A percentile compares a stretch with the other conserved stretches of the same genome.
Evolutionary conservation across 768 basidiomycete species (phyloP).

Genomic region (Boletellus ananiceps): DNA sequence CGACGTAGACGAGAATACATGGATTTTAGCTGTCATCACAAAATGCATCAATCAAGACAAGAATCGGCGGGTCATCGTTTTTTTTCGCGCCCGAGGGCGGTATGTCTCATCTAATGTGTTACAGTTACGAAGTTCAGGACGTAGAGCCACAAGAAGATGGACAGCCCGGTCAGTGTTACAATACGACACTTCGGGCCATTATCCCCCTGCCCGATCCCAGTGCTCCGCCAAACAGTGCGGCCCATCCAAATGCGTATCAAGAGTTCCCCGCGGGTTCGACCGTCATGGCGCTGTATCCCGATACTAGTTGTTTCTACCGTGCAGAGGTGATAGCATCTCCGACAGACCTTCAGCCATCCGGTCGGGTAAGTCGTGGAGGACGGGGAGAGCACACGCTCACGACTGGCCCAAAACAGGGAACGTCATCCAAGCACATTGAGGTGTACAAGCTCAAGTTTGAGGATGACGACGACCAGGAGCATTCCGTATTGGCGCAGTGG

Average conservation of each 20-base stretch:
- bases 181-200: slow-evolving; percentile 63
- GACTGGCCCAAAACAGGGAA: slow-evolving; percentile 15
- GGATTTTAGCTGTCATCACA: slow-evolving; percentile 78
- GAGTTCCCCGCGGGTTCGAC: slow-evolving; percentile 67
- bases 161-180: slow-evolving; percentile 64
- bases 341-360: slow-evolving; percentile 34
- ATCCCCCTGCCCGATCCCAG: slow-evolving; percentile 78
- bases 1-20: slow-evolving; percentile 47
- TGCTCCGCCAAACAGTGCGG: slow-evolving; percentile 50
- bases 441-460: slow-evolving; percentile 82
- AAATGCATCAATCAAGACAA: slow-evolving; percentile 69
- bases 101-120: neutral
- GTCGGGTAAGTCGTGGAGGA: slow-evolving; percentile 34
- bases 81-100: neutral
- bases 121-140: slow-evolving; percentile 83
- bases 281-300: slow-evolving; percentile 86
- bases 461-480: slow-evolving; percentile 83
- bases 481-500: slow-evolving; percentile 68
- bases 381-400: slow-evolving; percentile 8
- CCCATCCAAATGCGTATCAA: slow-evolving; percentile 66
- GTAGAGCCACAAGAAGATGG: slow-evolving; percentile 80
- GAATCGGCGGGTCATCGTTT: slow-evolving; percentile 44
- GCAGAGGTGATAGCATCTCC: slow-evolving; percentile 79
- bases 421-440: slow-evolving; percentile 46
- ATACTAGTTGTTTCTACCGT: slow-evolving; percentile 88